A percentile compares a stretch with the other conserved stretches of the same genome.
Evolutionary conservation across 2,329 filamentous ascomycete species (phyloP).

Genomic region (Amesomyces nigricolor): DNA sequence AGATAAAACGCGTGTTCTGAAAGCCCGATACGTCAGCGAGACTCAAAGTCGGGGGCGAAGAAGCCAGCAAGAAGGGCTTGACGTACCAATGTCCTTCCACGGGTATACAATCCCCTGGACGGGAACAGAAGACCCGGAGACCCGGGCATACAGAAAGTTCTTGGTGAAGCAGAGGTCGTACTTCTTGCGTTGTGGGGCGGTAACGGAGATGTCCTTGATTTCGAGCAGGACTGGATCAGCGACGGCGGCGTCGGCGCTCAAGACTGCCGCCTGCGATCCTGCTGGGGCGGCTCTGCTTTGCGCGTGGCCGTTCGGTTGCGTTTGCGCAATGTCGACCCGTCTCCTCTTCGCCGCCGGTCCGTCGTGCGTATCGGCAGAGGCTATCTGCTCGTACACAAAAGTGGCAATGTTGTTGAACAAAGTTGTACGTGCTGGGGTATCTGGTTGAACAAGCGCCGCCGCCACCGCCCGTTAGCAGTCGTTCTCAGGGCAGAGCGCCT

Average conservation of each 20-base stretch:
- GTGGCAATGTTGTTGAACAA: slow-evolving; percentile 53
- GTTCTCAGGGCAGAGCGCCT: background rate
- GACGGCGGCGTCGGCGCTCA: slow-evolving; percentile 35
- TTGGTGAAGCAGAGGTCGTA: slow-evolving; percentile 59
- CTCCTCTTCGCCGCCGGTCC: slow-evolving; percentile 47
- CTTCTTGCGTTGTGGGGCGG: slow-evolving; percentile 63
- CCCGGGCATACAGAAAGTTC: slow-evolving; percentile 53
- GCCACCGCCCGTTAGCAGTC: slow-evolving; percentile 1
- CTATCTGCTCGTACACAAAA: slow-evolving; percentile 44
- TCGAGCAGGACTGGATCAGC: slow-evolving; percentile 51
- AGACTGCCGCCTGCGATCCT: slow-evolving; percentile 23
- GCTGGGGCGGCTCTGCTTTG: slow-evolving; percentile 21
- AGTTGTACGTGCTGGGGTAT: slow-evolving; percentile 44
- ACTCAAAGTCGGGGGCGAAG: background rate
- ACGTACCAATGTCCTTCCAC: slow-evolving; percentile 57
- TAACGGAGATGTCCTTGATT: slow-evolving; percentile 62
- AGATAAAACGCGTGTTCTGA: slow-evolving; percentile 58
- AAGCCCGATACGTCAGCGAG: background rate
- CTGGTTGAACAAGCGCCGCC: slow-evolving; percentile 29
- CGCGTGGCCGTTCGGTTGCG: slow-evolving; percentile 28
- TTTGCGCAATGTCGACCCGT: slow-evolving; percentile 39
- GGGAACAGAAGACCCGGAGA: slow-evolving; percentile 46
- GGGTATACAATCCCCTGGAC: slow-evolving; percentile 51
- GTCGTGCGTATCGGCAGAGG: slow-evolving; percentile 21
- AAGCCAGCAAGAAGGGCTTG: background rate